Evolutionary conservation across 768 basidiomycete species (phyloP).

Genomic region (Ramaria rubella): DNA sequence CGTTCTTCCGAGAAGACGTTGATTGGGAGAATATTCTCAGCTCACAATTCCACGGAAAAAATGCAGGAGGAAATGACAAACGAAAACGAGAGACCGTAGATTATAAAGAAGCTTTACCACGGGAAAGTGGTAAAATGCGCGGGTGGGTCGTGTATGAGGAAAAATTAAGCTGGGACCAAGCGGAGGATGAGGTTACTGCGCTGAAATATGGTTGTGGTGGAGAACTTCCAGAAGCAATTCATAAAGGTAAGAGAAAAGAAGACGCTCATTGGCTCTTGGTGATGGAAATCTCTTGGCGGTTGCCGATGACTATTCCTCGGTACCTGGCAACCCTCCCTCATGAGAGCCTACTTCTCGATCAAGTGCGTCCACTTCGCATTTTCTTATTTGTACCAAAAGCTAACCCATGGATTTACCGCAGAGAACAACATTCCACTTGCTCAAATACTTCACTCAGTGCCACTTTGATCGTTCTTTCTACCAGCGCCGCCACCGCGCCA

Average conservation of each 20-base stretch:
- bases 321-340: background rate
- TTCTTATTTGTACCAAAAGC: background rate
- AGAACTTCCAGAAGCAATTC: background rate
- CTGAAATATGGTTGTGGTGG: background rate
- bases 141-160: background rate
- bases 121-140: background rate
- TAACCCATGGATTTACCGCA: conserved; percentile 30
- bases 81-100: background rate
- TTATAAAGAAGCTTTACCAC: background rate
- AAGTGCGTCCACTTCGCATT: conserved; percentile 38
- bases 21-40: conserved; percentile 33
- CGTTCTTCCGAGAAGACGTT: conserved; percentile 63
- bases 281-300: background rate
- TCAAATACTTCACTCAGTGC: conserved; percentile 77
- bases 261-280: too few relatives aligned
- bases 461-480: conserved; percentile 40
- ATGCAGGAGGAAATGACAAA: background rate
- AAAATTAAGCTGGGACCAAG: conserved; percentile 2
- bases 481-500: conserved; percentile 3
- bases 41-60: background rate
- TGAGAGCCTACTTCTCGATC: conserved; percentile 65
- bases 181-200: background rate
- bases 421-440: conserved; percentile 64
- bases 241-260: background rate
- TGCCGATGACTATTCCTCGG: background rate